Base-by-base conservation (phyloP, 345 rosid species). In the Kandelia obovata region DNA sequence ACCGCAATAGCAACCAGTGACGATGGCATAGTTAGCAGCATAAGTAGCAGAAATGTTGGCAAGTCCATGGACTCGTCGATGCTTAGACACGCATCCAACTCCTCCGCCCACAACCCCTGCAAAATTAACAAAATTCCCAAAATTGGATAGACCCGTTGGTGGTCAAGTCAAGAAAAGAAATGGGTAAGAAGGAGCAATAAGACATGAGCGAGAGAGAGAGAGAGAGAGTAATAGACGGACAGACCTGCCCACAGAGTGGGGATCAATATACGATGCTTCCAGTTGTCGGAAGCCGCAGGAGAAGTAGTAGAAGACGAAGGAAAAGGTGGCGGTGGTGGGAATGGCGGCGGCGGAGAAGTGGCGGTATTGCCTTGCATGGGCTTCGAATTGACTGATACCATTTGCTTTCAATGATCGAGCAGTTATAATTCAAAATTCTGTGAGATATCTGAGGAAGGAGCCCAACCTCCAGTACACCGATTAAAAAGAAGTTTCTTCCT, bases 1-100 rank as follows among this genome's bases (percentile, higher is more conserved):
- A 91, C 98, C 98, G 28, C 96, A 87, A 68, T 92, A 92, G 81
- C 86, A 92, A 70, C 86, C 91, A 23, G 86, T 68, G 46, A 92
- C 89, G 43, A 90, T 84, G 57, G 91, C 83, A n/a, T 78, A 80
- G 78, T 92, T 87, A 67, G 92, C 69, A 67, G 91, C 95, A 62
- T 87, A 88, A 66, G 85, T 65, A 37, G 87, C 67, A 7, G 88
- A 86, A 53, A 90, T 83, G 71, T 82, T 86, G 13, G 96, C 84
- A 2, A 79, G 71, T 55, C 92, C 88, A 72, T 87, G 85, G 63
- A 79, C 71, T 73, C 76, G 79, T 68, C 92, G 73, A 75, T 84
- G 80, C 79, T 84, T 88, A 23, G 96, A 92, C 7, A 84, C 71
- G 72, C 83, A 76, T 31, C 96, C 96, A 75, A 70, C 82, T 64